Evolutionary conservation across 1,284 basidiomycete genomes (phyloP), one percentile per base, ranked within the genome.

Genomic region (Ganoderma multipileum): DNA sequence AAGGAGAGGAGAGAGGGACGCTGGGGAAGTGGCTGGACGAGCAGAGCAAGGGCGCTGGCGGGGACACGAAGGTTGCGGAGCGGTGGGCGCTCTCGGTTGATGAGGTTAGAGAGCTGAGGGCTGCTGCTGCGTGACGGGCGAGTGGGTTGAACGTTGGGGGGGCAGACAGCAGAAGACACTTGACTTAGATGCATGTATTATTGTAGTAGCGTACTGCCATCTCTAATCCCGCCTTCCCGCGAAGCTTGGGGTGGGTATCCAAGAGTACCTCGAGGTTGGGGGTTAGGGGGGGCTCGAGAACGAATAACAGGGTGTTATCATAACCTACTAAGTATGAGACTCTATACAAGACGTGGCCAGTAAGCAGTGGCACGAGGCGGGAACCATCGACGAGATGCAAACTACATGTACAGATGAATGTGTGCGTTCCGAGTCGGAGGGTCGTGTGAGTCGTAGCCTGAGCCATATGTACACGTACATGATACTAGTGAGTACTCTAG

Each of bases 1-100:
- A 82, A 0, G 77, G 72, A 14, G 68, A 69, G n/a, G 84, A 90
- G 74, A 88, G 83, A 75, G 66, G 75, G 16, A 68, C 71, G 36
- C 74, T 91, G 41, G 79, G 76, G 23, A 54, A 66, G n/a, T 79
- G 81, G 69, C 75, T 86, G 41, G 58, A 72, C 42, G 70, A 66
- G 64, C 70, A 76, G 68, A 68, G 70, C 54, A 61, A 68, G 36
- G 70, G 68, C 60, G 66, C 71, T 54, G 76, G 76, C 18, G 70
- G 71, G 38, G 76, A 72, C 28, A 61, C 8, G 61, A 57, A 70
- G n/a, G 50, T 74, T 14, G 75, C 75, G 61, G 76, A 76, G 68
- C 68, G 52, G 64, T 80, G 74, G 78, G 76, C 71, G 44, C 68
- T 73, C 61, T 73, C 69, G 58, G 67, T 59, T 59, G 74, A 76